Evolutionary conservation across 441 rosid genomes (phyloP).

Genomic region (Euphorbia schlechtendalii): DNA sequence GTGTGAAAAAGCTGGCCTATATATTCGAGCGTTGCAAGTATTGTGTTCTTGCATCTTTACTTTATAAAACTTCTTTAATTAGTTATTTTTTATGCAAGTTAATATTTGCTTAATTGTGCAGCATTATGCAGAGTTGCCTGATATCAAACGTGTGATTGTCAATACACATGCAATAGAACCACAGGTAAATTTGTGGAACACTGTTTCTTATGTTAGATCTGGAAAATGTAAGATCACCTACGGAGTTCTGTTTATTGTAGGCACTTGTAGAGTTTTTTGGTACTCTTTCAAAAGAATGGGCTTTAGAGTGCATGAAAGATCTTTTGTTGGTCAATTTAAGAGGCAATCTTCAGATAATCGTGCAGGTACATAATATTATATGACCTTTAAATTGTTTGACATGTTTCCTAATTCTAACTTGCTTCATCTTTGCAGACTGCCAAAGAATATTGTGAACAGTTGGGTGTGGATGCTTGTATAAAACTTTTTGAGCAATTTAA

Average conservation of each 20-base stretch:
- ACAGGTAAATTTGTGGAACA: conserved; percentile 48
- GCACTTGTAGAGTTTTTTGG: conserved; percentile 97
- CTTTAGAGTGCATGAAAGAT: conserved; percentile 99
- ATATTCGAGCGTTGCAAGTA: conserved; percentile 83
- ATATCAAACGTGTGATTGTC: conserved; percentile 95
- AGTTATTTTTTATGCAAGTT: conserved; percentile 13
- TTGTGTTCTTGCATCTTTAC: conserved; percentile 14
- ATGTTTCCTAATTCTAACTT: conserved; percentile 6
- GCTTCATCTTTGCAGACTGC: conserved; percentile 53
- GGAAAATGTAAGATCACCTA: background rate
- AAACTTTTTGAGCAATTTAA: conserved; percentile 97
- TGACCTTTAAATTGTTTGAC: conserved; percentile 16
- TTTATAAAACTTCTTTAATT: conserved; percentile 1
- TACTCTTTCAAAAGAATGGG: conserved; percentile 98
- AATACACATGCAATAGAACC: conserved; percentile 99
- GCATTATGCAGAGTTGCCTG: conserved; percentile 93
- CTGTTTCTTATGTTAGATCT: conserved; percentile 14
- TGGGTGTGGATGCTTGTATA: conserved; percentile 90
- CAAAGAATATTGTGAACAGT: conserved; percentile 94
- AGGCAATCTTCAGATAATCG: conserved; percentile 96
- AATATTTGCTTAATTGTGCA: conserved; percentile 32
- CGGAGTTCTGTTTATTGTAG: conserved; percentile 32
- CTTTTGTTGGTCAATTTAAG: conserved; percentile 82
- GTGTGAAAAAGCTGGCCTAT: conserved; percentile 97
- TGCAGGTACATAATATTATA: conserved; percentile 51